A percentile compares a stretch with the other conserved stretches of the same genome.
Evolutionary conservation across 2,329 filamentous ascomycete genomes (phyloP).

Genomic region (Cladosporium sp.): DNA sequence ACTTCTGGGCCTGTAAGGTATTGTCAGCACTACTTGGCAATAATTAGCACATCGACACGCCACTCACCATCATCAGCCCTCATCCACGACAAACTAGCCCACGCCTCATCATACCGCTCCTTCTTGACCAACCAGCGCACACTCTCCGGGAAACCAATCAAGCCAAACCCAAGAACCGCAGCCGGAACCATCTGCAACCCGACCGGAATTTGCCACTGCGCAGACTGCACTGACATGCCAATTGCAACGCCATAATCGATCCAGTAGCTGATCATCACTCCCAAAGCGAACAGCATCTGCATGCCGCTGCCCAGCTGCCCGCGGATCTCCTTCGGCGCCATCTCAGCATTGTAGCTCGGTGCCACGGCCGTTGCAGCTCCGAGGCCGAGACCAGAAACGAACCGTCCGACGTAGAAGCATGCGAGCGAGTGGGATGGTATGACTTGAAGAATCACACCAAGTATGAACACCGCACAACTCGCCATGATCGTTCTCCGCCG

Average conservation of each 20-base stretch:
- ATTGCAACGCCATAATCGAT: slow-evolving; percentile 49
- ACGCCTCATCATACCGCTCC: slow-evolving; percentile 48
- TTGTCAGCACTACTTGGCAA: background rate
- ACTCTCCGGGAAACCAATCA: slow-evolving; percentile 53
- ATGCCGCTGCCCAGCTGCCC: slow-evolving; percentile 53
- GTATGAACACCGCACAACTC: slow-evolving; percentile 43
- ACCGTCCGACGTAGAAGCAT: slow-evolving; percentile 42
- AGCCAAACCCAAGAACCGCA: slow-evolving; percentile 50
- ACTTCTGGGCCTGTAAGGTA: slow-evolving; percentile 27
- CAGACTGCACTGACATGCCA: slow-evolving; percentile 35
- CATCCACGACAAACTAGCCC: slow-evolving; percentile 53
- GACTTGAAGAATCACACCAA: slow-evolving; percentile 48
- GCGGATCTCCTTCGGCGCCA: slow-evolving; percentile 45
- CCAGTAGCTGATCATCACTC: slow-evolving; percentile 55
- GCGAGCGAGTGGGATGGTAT: slow-evolving; percentile 44
- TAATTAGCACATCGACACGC: background rate
- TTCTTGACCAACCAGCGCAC: slow-evolving; percentile 53
- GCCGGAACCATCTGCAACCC: slow-evolving; percentile 54
- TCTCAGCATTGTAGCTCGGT: slow-evolving; percentile 61
- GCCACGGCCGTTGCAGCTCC: slow-evolving; percentile 58
- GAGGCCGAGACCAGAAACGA: slow-evolving; percentile 43
- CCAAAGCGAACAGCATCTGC: slow-evolving; percentile 53
- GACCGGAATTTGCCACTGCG: slow-evolving; percentile 60
- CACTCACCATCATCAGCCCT: slow-evolving; percentile 44
- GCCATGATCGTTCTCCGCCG: slow-evolving; percentile 46